phyloP scores from a whole-genome alignment of 139 green algal genomes.

The Monoraphidium neglectum region DNA sequence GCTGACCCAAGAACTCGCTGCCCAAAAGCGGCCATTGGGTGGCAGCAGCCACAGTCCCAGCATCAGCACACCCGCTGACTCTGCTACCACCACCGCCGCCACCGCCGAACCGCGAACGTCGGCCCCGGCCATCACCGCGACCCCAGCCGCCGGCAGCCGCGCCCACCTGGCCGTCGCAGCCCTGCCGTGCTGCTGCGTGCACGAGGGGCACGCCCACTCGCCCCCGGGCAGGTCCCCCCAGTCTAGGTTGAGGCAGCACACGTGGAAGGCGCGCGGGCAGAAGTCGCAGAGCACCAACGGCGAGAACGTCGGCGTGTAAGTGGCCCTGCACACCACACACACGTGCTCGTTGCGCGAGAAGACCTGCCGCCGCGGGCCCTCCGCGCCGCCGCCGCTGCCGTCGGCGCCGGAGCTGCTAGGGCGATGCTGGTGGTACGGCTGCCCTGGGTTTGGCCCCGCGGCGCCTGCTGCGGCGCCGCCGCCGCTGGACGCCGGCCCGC shows the following conservation, averaged over 20 bases:
- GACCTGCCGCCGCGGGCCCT: slow-evolving; percentile 18
- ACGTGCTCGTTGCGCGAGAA: slow-evolving; percentile 32
- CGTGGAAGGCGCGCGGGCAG: slow-evolving; percentile 50
- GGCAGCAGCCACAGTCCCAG: no score
- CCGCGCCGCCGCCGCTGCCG: no score
- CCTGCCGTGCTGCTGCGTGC: slow-evolving; percentile 2
- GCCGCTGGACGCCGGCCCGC: neutral
- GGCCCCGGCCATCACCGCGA: no score
- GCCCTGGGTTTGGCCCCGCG: neutral
- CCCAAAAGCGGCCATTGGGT: no score
- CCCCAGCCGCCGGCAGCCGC: no score
- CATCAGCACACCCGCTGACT: no score
- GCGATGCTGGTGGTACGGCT: slow-evolving; percentile 19
- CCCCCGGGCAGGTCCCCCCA: slow-evolving; percentile 37
- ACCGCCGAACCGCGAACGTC: no score
- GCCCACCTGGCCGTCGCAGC: no score
- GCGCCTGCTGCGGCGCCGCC: neutral
- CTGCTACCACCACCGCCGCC: no score
- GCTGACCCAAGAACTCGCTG: no score
- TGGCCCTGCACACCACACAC: slow-evolving; percentile 36
- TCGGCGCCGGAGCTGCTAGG: no score
- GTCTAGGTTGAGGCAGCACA: slow-evolving; percentile 49
- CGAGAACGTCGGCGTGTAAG: slow-evolving; percentile 37
- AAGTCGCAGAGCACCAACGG: slow-evolving; percentile 58
- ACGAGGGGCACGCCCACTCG: slow-evolving; percentile 51